Conservation (phyloP, 495 filamentous ascomycete genomes). For the Aspergillus affinis region DNA sequence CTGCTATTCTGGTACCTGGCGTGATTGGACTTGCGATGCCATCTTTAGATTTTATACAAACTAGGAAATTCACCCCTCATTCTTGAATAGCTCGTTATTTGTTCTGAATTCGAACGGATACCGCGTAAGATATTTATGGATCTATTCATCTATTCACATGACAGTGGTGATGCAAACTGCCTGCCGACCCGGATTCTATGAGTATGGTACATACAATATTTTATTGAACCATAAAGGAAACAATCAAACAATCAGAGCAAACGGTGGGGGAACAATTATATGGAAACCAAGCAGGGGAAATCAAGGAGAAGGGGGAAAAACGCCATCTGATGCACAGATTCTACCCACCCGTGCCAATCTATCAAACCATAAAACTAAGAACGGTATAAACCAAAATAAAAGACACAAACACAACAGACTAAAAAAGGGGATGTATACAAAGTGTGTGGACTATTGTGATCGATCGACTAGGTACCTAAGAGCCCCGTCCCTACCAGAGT, state of each 20-base stretch:
- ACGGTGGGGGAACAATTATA: not conserved
- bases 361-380: slow-evolving; percentile 19
- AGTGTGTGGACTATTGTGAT: not conserved
- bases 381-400: not conserved
- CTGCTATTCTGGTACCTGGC: not conserved
- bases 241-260: not conserved
- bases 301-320: slow-evolving; percentile 13
- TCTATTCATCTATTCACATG: not conserved
- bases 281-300: slow-evolving; percentile 1
- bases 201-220: not conserved
- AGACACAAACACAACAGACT: not conserved
- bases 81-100: too few relatives aligned
- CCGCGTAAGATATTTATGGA: too few relatives aligned
- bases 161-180: not conserved
- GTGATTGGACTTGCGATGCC: not conserved
- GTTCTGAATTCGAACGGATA: too few relatives aligned
- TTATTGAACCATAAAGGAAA: not conserved
- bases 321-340: slow-evolving; percentile 37
- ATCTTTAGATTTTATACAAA: not conserved
- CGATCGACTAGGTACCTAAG: not conserved
- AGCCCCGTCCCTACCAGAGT: slow-evolving; percentile 5
- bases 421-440: not conserved
- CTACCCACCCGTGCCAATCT: slow-evolving; percentile 19
- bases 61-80: too few relatives aligned
- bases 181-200: not conserved